A percentile compares a stretch with the other conserved stretches of the same genome.
phyloP scores from a whole-genome alignment of 805 yeast species.

The Tanozyma kutaoensis region DNA sequence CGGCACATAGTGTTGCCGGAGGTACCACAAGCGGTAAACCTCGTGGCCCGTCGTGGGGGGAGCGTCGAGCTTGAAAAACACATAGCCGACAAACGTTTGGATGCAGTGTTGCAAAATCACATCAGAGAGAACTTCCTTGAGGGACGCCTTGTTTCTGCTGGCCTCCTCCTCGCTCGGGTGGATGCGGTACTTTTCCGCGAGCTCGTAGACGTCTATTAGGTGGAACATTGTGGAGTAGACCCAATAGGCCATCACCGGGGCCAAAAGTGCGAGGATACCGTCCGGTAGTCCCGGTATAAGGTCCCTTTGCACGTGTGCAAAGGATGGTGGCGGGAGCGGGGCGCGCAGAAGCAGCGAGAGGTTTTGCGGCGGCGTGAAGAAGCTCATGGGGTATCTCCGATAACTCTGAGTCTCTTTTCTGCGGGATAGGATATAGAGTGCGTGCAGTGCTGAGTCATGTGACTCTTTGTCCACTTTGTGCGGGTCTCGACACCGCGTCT shows the following conservation, averaged over 20 bases:
- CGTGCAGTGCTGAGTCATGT: too few species aligned
- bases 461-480: too few species aligned
- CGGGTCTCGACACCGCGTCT: too few species aligned
- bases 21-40: slow-evolving; percentile 30
- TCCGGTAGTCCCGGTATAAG: too few species aligned
- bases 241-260: slow-evolving; percentile 86
- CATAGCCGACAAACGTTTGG: slow-evolving; percentile 61
- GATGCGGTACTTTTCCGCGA: slow-evolving; percentile 75
- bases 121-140: slow-evolving; percentile 60
- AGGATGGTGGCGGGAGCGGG: too few species aligned
- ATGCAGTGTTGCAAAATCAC: slow-evolving; percentile 77
- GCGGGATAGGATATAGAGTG: too few species aligned
- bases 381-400: too few species aligned
- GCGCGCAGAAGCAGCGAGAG: too few species aligned
- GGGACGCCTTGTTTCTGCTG: slow-evolving; percentile 61
- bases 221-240: slow-evolving; percentile 59
- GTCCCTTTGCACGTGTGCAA: too few species aligned
- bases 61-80: slow-evolving; percentile 44
- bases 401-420: too few species aligned
- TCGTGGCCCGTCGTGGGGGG: slow-evolving; percentile 39
- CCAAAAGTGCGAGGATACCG: slow-evolving; percentile 52
- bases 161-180: slow-evolving; percentile 85
- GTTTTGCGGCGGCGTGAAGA: too few species aligned
- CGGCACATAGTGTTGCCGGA: slow-evolving; percentile 23
- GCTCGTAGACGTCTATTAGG: slow-evolving; percentile 54